Conservation (phyloP, 73 alveolate species). For the Tetrahymena thermophila region DNA sequence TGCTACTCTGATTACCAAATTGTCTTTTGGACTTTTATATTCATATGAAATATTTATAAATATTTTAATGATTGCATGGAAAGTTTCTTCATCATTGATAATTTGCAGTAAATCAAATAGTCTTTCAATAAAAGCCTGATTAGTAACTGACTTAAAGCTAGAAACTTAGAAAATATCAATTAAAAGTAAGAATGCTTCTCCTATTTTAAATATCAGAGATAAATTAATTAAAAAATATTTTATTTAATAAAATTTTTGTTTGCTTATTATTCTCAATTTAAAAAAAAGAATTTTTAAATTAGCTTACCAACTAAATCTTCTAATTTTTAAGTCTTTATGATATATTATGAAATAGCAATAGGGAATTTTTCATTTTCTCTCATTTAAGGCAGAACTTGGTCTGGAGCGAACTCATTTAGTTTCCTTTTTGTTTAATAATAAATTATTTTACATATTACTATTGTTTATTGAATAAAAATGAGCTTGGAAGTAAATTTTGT, state of each 20-base stretch:
- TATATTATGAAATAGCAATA: background rate
- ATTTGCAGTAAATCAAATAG: background rate
- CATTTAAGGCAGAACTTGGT: background rate
- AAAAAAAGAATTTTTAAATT: background rate
- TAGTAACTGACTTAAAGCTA: background rate
- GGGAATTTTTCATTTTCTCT: background rate
- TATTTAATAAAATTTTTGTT: background rate
- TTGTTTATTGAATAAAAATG: background rate
- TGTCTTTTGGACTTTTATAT: background rate
- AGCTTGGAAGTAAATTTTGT: background rate
- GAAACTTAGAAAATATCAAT: background rate
- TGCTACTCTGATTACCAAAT: background rate
- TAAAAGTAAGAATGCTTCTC: background rate
- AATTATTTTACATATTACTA: background rate
- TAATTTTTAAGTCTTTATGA: background rate
- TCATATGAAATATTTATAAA: background rate
- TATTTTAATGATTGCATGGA: background rate
- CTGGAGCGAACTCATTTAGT: background rate
- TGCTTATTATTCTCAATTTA: background rate
- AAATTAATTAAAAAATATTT: background rate
- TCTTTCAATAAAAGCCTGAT: background rate
- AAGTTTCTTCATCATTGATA: background rate
- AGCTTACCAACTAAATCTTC: background rate
- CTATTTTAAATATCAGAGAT: background rate
- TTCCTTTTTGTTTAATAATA: background rate